Evolutionary conservation across 2,329 filamentous ascomycete genomes (phyloP).

Genomic region (Chaetomiaceae sp.): DNA sequence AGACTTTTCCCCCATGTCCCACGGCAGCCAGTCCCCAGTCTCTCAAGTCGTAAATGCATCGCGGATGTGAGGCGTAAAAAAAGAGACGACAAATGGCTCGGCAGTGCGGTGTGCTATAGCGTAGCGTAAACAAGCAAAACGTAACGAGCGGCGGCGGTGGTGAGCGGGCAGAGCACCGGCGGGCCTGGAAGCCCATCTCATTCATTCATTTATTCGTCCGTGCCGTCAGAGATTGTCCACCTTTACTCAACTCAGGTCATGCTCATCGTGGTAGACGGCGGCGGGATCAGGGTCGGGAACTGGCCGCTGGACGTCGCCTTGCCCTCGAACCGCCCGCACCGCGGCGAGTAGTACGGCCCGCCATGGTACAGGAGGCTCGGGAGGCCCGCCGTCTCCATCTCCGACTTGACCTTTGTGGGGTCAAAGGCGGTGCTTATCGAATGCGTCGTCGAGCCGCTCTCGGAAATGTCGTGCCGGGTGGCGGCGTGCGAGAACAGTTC

Average conservation of each 20-base stretch:
- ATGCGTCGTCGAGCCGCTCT: slow-evolving; percentile 25
- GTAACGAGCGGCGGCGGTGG: too few relatives aligned
- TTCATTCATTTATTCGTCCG: too few relatives aligned
- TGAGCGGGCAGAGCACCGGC: too few relatives aligned
- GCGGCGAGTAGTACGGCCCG: slow-evolving; percentile 35
- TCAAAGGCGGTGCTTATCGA: slow-evolving; percentile 34
- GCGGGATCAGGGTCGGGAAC: slow-evolving; percentile 47
- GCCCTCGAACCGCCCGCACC: slow-evolving; percentile 49
- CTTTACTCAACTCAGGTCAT: slow-evolving; percentile 33
- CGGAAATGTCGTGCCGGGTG: slow-evolving; percentile 29
- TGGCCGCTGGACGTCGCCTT: slow-evolving; percentile 49
- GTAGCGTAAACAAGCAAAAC: too few relatives aligned
- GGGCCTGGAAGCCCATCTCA: too few relatives aligned
- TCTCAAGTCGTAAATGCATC: slow-evolving; percentile 8
- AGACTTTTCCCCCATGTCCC: background rate
- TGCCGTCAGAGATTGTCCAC: too few relatives aligned
- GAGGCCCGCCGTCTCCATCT: slow-evolving; percentile 43
- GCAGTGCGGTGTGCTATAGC: too few relatives aligned
- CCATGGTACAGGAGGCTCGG: slow-evolving; percentile 45
- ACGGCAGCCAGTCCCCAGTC: background rate
- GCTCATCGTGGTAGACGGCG: slow-evolving; percentile 37
- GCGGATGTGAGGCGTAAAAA: background rate
- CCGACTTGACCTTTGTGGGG: slow-evolving; percentile 44
- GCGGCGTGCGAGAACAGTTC: slow-evolving; percentile 44
- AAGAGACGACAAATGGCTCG: too few relatives aligned